Evolutionary conservation across 805 yeast genomes (phyloP), one percentile per base, ranked within the genome.

Genomic region (Maudiozyma serrabonitensis): DNA sequence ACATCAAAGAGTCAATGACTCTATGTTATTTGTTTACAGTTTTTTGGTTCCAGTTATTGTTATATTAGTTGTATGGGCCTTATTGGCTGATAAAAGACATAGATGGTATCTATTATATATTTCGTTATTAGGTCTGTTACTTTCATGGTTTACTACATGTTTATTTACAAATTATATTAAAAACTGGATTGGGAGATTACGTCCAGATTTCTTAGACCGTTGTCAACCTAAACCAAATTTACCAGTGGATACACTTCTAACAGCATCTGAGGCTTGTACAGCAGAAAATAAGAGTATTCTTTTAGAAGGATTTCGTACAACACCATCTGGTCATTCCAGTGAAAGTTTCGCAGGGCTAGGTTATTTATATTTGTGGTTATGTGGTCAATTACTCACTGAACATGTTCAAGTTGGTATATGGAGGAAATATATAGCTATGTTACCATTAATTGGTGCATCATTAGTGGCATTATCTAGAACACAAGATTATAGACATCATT

Each of bases 401-500:
- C 69, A 74, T 49, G 71, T 74, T 12, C 58, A 66, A 46, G 70
- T 74, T 18, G 85, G 90, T 1, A 72, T 80, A 1, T 82, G 88
- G 86, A 76, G 90, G 61, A 69, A 77, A 43, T 54, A 77, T 2
- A 60, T 82, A 2, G 69, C 81, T 0, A 60, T 69, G 9, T 49
- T 75, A n/a, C 93, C 93, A 2, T 60, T 76, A 0, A 57, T 87
- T 5, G 75, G 84, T 6, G 96, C 98, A 0, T 60, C 76, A 0
- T 73, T 82, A 54, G 81, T 91, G 56, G 98, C 97, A 0, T 66
- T 87, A 43, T 80, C 93, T 39, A 76, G 99, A 58, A 87, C 96
- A 0, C 84, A 85, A 59, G 99, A 91, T 67, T 90, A 90, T 68
- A 76, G 97, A 63, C 99, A 91, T 62, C 98, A 91, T 67, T 88